Evolutionary conservation across 257 asterid species (phyloP), one percentile per base, ranked within the genome.

Genomic region (Lithospermum erythrorhizon): DNA sequence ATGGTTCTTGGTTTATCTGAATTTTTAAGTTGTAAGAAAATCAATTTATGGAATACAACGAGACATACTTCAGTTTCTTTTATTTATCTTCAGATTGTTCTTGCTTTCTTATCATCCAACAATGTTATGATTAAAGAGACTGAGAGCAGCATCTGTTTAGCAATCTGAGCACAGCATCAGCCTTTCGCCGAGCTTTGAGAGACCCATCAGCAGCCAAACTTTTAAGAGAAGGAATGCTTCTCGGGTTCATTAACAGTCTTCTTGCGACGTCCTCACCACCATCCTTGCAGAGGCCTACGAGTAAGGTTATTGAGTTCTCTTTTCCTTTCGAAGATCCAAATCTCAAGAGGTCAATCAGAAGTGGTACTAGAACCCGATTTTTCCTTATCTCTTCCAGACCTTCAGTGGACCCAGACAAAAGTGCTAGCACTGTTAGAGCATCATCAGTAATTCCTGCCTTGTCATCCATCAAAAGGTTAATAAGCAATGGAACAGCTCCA

Each of bases 381-480:
- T 79, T 84, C 67, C 86, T 73, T 41, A 86, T 75, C 66, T 87
- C 94, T 55, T 78, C 84, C 21, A 84, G 68, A 27, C 97, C 95
- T 76, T 82, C 79, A 17, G 68, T 62, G 72, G 91, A 79, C 27
- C 89, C 83, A 57, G 81, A 65, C 62, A 89, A 81, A 63, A 86
- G 80, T 16, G 89, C 79, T 16, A 86, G 94, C 76, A 89, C 82
- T 0, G 83, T 84, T 69, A 89, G 67, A 17, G 94, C 87, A 64
- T 86, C 94, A 58, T 84, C 95, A 0, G 97, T 86, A 53, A 86
- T 78, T 13, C 95, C 95, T 6, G 95, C 97, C 71, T 73, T 86
- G 70, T 81, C 94, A 52, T 89, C 95, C 61, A 83, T 79, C 78
- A 89, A 67, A 48, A 79, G 79, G 63, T 75, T 71, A 67, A 89